These are phyloP conservation scores for Paecilomyces dactylethromorphus DNA, from an alignment of 2,329 filamentous ascomycete genomes.

Conservation along the genomic window DNA sequence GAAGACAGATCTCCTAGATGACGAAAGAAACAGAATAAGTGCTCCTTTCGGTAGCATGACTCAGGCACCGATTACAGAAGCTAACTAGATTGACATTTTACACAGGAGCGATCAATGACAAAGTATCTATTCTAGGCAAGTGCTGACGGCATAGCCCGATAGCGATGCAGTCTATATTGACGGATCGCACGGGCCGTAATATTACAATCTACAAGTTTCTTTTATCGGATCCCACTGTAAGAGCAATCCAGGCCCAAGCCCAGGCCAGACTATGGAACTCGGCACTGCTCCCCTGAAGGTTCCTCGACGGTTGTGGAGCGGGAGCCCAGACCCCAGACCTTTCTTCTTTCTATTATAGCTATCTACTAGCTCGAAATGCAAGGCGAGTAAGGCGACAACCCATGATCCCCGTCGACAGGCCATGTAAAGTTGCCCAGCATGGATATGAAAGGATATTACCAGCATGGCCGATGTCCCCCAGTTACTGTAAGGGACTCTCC, in stretches of 20 bases:
- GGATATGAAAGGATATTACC: neutral
- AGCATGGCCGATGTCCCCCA: neutral
- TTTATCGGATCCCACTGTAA: neutral
- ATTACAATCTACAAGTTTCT: neutral
- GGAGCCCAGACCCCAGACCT: neutral
- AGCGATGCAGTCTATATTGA: neutral
- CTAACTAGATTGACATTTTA: neutral
- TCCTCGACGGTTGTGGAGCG: neutral
- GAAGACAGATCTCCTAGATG: neutral
- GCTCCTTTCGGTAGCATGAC: neutral
- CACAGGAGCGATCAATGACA: neutral
- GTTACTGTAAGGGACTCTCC: neutral
- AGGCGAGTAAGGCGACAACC: neutral
- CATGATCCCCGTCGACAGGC: neutral
- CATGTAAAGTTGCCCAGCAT: neutral
- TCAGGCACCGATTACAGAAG: neutral
- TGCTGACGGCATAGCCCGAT: neutral
- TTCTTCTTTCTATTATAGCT: neutral
- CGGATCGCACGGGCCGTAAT: neutral
- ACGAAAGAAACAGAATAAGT: neutral
- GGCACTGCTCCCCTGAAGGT: neutral
- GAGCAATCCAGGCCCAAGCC: neutral
- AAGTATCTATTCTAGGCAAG: neutral
- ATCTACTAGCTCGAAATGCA: neutral
- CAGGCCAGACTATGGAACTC: neutral